Base-by-base conservation (phyloP, 2,329 filamentous ascomycete genomes). In the Beauveria medogensis region DNA sequence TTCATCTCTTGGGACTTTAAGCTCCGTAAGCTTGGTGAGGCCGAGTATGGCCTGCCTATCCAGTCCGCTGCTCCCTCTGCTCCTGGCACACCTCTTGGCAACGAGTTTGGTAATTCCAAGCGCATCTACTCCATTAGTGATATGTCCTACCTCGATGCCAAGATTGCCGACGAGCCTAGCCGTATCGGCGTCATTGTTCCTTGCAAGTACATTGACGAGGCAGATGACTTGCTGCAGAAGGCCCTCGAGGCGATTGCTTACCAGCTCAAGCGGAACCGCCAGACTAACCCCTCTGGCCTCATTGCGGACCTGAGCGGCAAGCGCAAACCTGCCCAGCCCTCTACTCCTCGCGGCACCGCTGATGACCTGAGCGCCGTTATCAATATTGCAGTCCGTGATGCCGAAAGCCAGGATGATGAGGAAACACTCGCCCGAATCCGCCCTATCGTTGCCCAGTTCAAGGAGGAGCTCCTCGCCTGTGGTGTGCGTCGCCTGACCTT, bases 1-100 rank as follows among this genome's bases (percentile, higher is more conserved):
- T 96, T 90, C 70, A 80, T 97, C 46, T 91, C 92, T 12, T 99
- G 94, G 94, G 93, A 97, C 76, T 99, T 99, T 74, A 82, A 91
- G 61, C 86, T 99, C 63, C 87, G 92, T 72, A 97, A 96, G 82
- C 88, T 96, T 67, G 93, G 92, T 40, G 88, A 95, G 72, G 87
- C 90, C 16, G 94, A 97, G 73, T 95, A 93, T 67, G 92, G 92
- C 40, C 80, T 95, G 64, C 88, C 91, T 10, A 74, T 92, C 16
- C 84, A 87, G 70, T 92, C 91, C 2, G 88, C 88, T 18, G 88
- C 89, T 65, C 90, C 93, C 37, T 95, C 92, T 10, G 89, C 90
- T 5, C 91, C 92, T n/a, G 85, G 85, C 51, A 93, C 90, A 2
- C 90, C 90, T 16, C 82, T 80, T 26, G 81, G 80, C 61, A 8